Evolutionary conservation across 2,329 filamentous ascomycete genomes (phyloP), one percentile per base, ranked within the genome.

Genomic region (Teratosphaeria destructans): DNA sequence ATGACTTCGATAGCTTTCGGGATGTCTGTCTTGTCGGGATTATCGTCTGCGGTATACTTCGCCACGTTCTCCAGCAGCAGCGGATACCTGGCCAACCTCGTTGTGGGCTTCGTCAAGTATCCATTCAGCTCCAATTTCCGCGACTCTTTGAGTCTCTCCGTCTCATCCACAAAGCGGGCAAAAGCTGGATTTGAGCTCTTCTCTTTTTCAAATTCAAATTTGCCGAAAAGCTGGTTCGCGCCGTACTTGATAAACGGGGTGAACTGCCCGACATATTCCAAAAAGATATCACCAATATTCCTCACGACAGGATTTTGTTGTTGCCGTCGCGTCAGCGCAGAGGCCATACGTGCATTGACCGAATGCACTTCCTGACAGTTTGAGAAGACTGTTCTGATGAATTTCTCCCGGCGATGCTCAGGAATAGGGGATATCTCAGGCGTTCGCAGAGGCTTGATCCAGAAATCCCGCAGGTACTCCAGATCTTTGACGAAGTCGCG

Each of bases 401-500:
- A 95, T 69, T 88, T 89, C 65, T 96, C 93, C 62, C 91, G 85
- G 60, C 90, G 85, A 61, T 90, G 85, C 65, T 94, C 85, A 5
- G 94, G 93, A 64, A 99, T 95, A 0, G 92, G 93, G 3, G 93
- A 96, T 19, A 82, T 81, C 59, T 82, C 82, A 19, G 87, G 86
- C 32, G 87, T 89, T 56, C 91, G 85, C 60, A 99, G 77, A 10
- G 94, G 94, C 66, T 94, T 83, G 77, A 99, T 96, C 94, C 94
- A 99, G 79, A 97, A 99, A 77, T 99, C 94, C 62, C 94, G 85
- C 34, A 99, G 80, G 71, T 99, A 99, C 75, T 99, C 94, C 68
- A 99, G 79, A 74, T 99, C 94, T 78, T 99, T 99, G 72, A 99
- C 94, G 69, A 99, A 99, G 76, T 99, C 94, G 67, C 94, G 85